These are phyloP conservation scores for Dendrobium huoshanense DNA, from an alignment of 106 monocot species.

Conservation along the genomic window DNA sequence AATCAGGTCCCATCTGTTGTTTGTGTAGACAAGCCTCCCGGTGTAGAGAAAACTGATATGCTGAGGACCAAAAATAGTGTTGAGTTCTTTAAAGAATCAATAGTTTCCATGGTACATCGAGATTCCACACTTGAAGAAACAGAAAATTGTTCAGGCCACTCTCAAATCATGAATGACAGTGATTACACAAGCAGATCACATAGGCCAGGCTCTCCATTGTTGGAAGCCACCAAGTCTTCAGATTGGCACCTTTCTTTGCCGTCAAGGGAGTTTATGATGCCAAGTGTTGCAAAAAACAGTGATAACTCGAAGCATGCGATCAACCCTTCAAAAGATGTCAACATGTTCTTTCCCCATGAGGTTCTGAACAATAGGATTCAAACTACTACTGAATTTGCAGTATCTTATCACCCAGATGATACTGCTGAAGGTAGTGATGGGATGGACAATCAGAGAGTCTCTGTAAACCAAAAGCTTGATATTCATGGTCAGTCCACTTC, in stretches of 20 bases:
- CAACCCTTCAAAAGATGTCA: constrained; percentile 25
- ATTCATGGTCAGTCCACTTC: constrained; percentile 24
- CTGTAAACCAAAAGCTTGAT: constrained; percentile 35
- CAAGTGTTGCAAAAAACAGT: constrained; percentile 20
- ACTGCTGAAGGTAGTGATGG: constrained; percentile 27
- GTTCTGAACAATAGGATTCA: constrained; percentile 20
- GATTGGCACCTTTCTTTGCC: constrained; percentile 17
- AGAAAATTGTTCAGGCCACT: constrained; percentile 12
- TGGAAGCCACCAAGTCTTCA: constrained; percentile 9
- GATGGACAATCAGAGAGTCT: constrained; percentile 24
- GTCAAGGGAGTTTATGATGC: constrained; percentile 23
- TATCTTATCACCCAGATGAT: constrained; percentile 15
- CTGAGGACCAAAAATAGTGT: constrained; percentile 13
- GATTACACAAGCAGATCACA: constrained; percentile 8
- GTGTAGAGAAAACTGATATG: constrained; percentile 12
- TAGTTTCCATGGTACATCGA: constrained; percentile 5
- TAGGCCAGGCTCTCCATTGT: constrained; percentile 20
- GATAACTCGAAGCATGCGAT: constrained; percentile 20
- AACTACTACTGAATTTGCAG: constrained; percentile 14
- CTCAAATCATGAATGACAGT: constrained; percentile 9
- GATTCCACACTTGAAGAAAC: constrained; percentile 17
- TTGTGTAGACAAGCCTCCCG: constrained; percentile 13
- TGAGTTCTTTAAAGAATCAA: constrained; percentile 28
- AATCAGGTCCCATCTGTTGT: constrained; percentile 27
- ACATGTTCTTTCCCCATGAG: constrained; percentile 21